These are phyloP conservation scores for Candida ascalaphidarum DNA, from an alignment of 805 yeast genomes.

Conservation along the genomic window DNA sequence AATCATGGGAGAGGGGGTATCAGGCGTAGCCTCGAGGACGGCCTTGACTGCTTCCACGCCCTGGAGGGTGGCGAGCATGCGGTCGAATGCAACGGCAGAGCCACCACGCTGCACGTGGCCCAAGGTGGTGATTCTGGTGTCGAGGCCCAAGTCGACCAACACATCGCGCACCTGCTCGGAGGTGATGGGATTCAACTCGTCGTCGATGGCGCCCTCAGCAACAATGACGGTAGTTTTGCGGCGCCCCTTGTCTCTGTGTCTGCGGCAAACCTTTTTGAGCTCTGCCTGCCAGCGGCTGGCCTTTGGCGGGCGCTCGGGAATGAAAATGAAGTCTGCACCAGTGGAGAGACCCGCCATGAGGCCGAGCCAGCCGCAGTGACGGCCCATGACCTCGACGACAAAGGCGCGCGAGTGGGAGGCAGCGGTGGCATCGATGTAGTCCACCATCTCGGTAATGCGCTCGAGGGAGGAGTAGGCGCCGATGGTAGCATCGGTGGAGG, in stretches of 20 bases:
- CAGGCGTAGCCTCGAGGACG: conserved; percentile 57
- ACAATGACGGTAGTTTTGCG: conserved; percentile 74
- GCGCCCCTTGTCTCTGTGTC: conserved; percentile 65
- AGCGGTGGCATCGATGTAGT: conserved; percentile 80
- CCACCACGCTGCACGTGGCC: conserved; percentile 87
- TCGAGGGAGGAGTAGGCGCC: conserved; percentile 76
- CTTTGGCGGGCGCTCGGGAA: conserved; percentile 72
- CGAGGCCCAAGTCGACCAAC: conserved; percentile 60
- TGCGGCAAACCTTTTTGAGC: conserved; percentile 51
- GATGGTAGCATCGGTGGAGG: conserved; percentile 76
- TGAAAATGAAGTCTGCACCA: conserved; percentile 72
- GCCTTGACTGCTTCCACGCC: conserved; percentile 80
- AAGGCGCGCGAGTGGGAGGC: conserved; percentile 77
- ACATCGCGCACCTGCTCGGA: conserved; percentile 59
- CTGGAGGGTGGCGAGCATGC: conserved; percentile 66
- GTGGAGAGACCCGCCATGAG: conserved; percentile 74
- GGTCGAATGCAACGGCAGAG: conserved; percentile 67
- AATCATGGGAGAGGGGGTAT: conserved; percentile 73
- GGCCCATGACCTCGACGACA: conserved; percentile 82
- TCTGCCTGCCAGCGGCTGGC: conserved; percentile 59
- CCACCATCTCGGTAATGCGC: conserved; percentile 66
- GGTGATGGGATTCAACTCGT: conserved; percentile 58
- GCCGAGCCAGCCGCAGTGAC: conserved; percentile 87
- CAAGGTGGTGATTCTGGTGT: conserved; percentile 68
- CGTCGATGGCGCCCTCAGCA: conserved; percentile 77